These are phyloP conservation scores for Talaromyces proteolyticus DNA, from an alignment of 495 filamentous ascomycete species.

Conservation along the genomic window DNA sequence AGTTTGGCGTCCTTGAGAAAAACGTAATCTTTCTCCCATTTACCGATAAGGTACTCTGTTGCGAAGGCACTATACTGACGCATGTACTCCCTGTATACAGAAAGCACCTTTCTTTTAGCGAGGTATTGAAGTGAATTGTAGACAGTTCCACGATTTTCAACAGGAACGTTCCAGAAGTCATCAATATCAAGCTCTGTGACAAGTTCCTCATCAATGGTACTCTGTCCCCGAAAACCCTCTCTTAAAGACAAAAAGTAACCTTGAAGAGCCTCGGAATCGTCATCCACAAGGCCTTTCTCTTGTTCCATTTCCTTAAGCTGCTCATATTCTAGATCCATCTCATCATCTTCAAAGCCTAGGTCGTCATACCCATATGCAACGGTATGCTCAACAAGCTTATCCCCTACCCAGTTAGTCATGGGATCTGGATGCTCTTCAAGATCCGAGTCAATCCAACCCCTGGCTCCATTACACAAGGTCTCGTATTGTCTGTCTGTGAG, in stretches of 20 bases:
- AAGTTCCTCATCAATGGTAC: background rate
- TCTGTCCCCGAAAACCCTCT: conserved; percentile 40
- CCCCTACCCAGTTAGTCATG: conserved; percentile 60
- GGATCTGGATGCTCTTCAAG: conserved; percentile 33
- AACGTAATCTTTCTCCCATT: conserved; percentile 48
- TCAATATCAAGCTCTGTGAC: conserved; percentile 11
- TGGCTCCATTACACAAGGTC: conserved; percentile 51
- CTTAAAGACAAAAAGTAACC: conserved; percentile 41
- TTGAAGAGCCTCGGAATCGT: conserved; percentile 48
- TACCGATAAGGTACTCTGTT: conserved; percentile 40
- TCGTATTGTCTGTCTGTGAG: conserved; percentile 56
- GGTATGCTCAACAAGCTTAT: conserved; percentile 31
- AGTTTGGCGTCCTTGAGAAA: conserved; percentile 50
- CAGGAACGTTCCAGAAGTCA: conserved; percentile 55
- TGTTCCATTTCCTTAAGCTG: conserved; percentile 59
- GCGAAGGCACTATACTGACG: conserved; percentile 33
- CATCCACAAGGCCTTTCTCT: conserved; percentile 44
- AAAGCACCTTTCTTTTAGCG: conserved; percentile 34
- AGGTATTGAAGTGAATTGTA: conserved; percentile 50
- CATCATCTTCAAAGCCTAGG: conserved; percentile 50
- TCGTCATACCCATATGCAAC: conserved; percentile 31
- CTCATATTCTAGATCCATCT: conserved; percentile 61
- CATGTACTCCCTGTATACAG: conserved; percentile 34
- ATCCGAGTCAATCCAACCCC: conserved; percentile 39
- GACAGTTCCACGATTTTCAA: conserved; percentile 44